phyloP scores from a whole-genome alignment of 1,139 yeast genomes.

The Geotrichum restrictum region DNA sequence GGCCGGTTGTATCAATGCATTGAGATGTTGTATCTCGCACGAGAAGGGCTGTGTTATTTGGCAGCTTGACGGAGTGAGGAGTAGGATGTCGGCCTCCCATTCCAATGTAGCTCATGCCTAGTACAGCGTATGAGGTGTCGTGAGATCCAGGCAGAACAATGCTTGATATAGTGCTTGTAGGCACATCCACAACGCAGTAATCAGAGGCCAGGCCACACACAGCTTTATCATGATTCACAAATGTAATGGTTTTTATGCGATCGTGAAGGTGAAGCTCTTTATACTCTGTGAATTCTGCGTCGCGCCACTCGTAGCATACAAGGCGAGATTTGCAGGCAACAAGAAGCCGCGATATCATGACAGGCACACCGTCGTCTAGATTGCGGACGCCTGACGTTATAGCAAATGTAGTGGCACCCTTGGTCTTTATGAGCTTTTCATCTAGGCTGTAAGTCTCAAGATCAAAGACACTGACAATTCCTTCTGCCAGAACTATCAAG shows the following conservation, averaged over 20 bases:
- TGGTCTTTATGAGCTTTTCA: constrained; percentile 38
- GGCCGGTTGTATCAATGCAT: constrained; percentile 28
- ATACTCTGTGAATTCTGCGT: constrained; percentile 33
- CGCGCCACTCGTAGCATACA: constrained; percentile 41
- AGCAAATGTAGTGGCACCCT: constrained; percentile 38
- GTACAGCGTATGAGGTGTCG: constrained; percentile 3
- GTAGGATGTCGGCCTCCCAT: constrained; percentile 25
- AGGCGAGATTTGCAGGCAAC: constrained; percentile 39
- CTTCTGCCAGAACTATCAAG: constrained; percentile 37
- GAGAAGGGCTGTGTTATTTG: constrained; percentile 27
- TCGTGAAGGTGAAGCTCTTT: constrained; percentile 40
- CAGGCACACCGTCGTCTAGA: constrained; percentile 2
- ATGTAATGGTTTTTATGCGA: constrained; percentile 37
- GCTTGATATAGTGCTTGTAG: constrained; percentile 21
- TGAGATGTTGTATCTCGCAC: constrained; percentile 30
- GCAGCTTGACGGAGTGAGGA: constrained; percentile 24
- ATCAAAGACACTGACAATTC: constrained; percentile 37
- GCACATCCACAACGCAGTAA: constrained; percentile 30
- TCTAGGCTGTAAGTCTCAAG: constrained; percentile 34
- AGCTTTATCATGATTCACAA: constrained; percentile 37
- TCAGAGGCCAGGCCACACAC: constrained; percentile 38
- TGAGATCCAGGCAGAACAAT: constrained; percentile 10
- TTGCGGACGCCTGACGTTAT: constrained; percentile 29
- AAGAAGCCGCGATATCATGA: constrained; percentile 35
- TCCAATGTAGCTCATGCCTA: constrained; percentile 30